Conservation (phyloP, 306 rosid species). For the Quercus dentata region DNA sequence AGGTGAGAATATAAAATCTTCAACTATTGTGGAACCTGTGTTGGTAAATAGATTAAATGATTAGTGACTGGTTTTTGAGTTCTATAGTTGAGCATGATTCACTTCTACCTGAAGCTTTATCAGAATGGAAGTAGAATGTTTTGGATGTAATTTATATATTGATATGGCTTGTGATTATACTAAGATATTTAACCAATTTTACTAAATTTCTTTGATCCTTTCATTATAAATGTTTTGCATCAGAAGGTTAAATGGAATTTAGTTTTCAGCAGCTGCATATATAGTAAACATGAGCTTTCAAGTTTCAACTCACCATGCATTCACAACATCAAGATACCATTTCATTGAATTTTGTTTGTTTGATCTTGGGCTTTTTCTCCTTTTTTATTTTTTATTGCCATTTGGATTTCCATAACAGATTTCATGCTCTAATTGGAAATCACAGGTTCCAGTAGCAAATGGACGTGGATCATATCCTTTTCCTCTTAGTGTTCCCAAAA, state of each 20-base stretch:
- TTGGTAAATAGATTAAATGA: conserved; percentile 10
- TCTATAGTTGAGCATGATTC: not conserved
- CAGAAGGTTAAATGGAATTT: too few relatives aligned
- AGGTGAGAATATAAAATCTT: conserved; percentile 56
- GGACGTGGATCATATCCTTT: conserved; percentile 93
- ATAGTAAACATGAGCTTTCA: too few relatives aligned
- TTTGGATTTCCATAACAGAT: not conserved
- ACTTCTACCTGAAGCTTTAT: conserved; percentile 4
- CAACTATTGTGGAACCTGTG: conserved; percentile 13
- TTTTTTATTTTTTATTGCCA: not conserved
- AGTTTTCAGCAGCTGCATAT: too few relatives aligned
- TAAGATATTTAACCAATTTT: not conserved
- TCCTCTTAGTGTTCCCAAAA: conserved; percentile 84
- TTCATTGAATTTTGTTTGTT: not conserved
- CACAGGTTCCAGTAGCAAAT: conserved; percentile 93
- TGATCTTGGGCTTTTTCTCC: not conserved
- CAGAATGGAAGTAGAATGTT: not conserved
- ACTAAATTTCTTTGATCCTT: not conserved
- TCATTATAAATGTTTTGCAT: not conserved
- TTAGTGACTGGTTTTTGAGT: not conserved
- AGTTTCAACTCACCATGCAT: not conserved
- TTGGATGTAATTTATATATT: not conserved
- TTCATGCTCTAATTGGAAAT: conserved; percentile 29
- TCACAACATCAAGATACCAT: not conserved
- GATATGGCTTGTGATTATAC: not conserved